Conservation (phyloP, 2,329 filamentous ascomycete genomes). For the Pseudonectria foliicola region DNA sequence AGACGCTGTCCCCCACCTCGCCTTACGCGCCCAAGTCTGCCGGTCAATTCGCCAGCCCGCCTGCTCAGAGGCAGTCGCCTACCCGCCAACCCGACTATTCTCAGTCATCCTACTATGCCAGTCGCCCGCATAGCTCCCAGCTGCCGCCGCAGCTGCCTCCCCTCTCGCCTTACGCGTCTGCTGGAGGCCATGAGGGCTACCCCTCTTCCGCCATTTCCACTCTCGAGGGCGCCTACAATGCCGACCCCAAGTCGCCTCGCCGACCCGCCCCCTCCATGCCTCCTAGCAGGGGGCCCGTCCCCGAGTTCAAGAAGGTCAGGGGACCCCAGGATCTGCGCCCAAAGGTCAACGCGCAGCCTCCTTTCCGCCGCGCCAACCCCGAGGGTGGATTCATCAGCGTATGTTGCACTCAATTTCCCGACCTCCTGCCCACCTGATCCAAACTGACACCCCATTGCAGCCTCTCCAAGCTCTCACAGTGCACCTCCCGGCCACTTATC, state of each 20-base stretch:
- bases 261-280: conserved; percentile 41
- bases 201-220: conserved; percentile 64
- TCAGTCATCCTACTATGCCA: conserved; percentile 51
- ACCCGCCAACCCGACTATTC: conserved; percentile 59
- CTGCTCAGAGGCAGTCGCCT: conserved; percentile 67
- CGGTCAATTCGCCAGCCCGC: conserved; percentile 44
- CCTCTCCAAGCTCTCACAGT: conserved; percentile 92
- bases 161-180: conserved; percentile 60
- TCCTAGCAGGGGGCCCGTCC: conserved; percentile 61
- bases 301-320: conserved; percentile 77
- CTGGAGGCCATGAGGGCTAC: conserved; percentile 56
- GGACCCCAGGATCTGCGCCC: conserved; percentile 69
- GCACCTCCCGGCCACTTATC: conserved; percentile 89
- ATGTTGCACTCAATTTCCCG: conserved; percentile 30
- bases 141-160: conserved; percentile 73
- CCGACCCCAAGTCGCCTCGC: conserved; percentile 52
- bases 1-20: conserved; percentile 71
- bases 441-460: conserved; percentile 36
- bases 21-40: conserved; percentile 64
- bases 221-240: conserved; percentile 58
- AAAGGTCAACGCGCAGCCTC: conserved; percentile 77
- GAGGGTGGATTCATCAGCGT: conserved; percentile 98
- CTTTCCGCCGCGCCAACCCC: conserved; percentile 87
- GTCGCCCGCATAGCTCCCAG: conserved; percentile 50
- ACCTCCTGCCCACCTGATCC: not conserved